Percentiles rank a stretch among this genome's conserved stretches.
Evolutionary conservation across 371 early-diverging fungal genomes (phyloP).

Genomic region (Chytridium lagenaria): DNA sequence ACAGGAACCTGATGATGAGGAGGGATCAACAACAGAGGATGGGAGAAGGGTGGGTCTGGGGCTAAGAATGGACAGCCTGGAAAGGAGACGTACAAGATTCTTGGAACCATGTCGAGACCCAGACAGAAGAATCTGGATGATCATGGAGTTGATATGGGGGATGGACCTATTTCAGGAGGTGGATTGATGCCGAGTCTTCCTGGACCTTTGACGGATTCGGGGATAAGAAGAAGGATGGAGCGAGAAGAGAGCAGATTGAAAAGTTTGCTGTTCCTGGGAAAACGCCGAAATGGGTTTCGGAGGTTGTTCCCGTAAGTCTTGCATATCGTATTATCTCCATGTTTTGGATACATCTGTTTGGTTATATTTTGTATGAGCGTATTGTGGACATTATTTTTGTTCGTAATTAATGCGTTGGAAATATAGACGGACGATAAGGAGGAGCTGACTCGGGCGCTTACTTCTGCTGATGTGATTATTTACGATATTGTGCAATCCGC

Average conservation of each 20-base stretch:
- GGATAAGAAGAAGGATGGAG: conserved; percentile 54
- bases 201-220: conserved; percentile 54
- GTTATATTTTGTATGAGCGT: too few relatives aligned
- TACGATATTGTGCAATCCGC: conserved; percentile 50
- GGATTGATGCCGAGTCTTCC: conserved; percentile 9
- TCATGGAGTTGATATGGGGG: too few relatives aligned
- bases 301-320: conserved; percentile 36
- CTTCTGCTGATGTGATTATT: conserved; percentile 54
- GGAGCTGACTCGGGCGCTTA: conserved; percentile 38
- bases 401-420: neutral
- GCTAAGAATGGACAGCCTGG: conserved; percentile 17
- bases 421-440: conserved; percentile 41
- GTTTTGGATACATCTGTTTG: neutral
- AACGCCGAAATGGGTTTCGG: conserved; percentile 49
- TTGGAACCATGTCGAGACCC: conserved; percentile 37
- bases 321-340: neutral
- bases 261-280: conserved; percentile 51
- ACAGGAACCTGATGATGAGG: conserved; percentile 51
- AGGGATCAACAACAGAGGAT: conserved; percentile 28
- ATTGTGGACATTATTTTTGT: too few relatives aligned
- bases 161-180: neutral
- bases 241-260: conserved; percentile 55
- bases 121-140: neutral
- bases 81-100: conserved; percentile 41
- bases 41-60: conserved; percentile 19